Percentiles rank a stretch among this genome's conserved stretches.
Conservation (phyloP, 352 stramenopile genomes). For the Phytophthora rubi region DNA sequence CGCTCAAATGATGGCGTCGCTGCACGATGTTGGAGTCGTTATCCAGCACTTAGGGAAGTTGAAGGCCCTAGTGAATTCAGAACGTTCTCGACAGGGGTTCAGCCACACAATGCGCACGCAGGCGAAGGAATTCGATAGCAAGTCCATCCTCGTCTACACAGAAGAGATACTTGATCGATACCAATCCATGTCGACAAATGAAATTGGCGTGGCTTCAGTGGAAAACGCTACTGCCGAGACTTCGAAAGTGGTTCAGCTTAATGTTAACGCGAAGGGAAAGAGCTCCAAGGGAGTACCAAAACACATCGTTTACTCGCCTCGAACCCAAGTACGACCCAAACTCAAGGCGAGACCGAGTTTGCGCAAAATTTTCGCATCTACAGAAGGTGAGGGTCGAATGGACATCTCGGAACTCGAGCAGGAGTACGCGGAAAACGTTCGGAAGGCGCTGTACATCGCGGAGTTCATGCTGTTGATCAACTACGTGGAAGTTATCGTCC, state of each 20-base stretch:
- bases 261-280: constrained; percentile 1
- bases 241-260: not conserved
- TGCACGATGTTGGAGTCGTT: constrained; percentile 26
- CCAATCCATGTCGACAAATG: not conserved
- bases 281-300: constrained; percentile 2
- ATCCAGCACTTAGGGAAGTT: constrained; percentile 13
- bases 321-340: not conserved
- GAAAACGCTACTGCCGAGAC: not conserved
- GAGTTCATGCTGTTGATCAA: constrained; percentile 57
- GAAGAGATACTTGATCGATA: constrained; percentile 26
- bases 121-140: constrained; percentile 3
- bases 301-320: constrained; percentile 1
- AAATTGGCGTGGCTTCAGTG: not conserved
- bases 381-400: not conserved
- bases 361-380: not conserved
- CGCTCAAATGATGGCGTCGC: constrained; percentile 16
- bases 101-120: not conserved
- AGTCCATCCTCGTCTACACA: constrained; percentile 11
- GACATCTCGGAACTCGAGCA: constrained; percentile 14
- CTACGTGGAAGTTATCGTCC: constrained; percentile 49
- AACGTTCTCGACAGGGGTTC: not conserved
- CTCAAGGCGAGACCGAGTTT: not conserved
- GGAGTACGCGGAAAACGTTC: constrained; percentile 24
- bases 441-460: constrained; percentile 45
- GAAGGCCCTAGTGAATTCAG: constrained; percentile 7